Evolutionary conservation across 768 basidiomycete genomes (phyloP).

Genomic region (Lactarius akahatsu): DNA sequence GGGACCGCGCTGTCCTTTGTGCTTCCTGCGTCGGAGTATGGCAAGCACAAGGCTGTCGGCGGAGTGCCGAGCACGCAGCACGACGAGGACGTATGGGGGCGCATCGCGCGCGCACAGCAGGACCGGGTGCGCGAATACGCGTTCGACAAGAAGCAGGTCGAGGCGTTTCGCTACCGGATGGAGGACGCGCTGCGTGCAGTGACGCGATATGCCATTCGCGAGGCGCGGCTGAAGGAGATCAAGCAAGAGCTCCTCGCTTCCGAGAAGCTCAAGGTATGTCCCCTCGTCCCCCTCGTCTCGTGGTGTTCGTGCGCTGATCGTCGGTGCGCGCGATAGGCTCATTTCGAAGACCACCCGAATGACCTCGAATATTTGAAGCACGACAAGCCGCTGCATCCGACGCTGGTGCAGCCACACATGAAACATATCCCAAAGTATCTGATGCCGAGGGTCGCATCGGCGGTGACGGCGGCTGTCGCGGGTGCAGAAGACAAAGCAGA

Average conservation of each 20-base stretch:
- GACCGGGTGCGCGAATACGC: constrained; percentile 80
- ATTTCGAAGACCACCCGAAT: constrained; percentile 95
- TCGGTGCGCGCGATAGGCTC: constrained; percentile 57
- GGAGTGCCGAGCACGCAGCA: constrained; percentile 63
- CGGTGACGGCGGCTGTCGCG: constrained; percentile 43
- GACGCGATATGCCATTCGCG: constrained; percentile 80
- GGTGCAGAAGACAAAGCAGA: constrained; percentile 28
- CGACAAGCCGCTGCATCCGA: constrained; percentile 91
- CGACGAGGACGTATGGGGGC: constrained; percentile 74
- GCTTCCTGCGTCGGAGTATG: constrained; percentile 66
- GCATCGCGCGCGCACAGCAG: constrained; percentile 75
- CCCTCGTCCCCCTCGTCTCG: background rate
- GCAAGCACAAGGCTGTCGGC: constrained; percentile 72
- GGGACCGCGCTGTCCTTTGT: constrained; percentile 92
- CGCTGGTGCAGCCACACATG: constrained; percentile 88
- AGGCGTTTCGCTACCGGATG: constrained; percentile 97
- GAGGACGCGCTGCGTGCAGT: constrained; percentile 91
- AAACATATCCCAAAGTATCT: constrained; percentile 95
- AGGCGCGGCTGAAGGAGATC: constrained; percentile 91
- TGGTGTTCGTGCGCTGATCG: constrained; percentile 2
- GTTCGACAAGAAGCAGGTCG: constrained; percentile 94
- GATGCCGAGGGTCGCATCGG: constrained; percentile 68
- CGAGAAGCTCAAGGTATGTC: constrained; percentile 87
- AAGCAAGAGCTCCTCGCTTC: constrained; percentile 93
- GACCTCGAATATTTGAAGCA: constrained; percentile 91